phyloP scores from a whole-genome alignment of 306 rosid species.

The Prinsepia uniflora region DNA sequence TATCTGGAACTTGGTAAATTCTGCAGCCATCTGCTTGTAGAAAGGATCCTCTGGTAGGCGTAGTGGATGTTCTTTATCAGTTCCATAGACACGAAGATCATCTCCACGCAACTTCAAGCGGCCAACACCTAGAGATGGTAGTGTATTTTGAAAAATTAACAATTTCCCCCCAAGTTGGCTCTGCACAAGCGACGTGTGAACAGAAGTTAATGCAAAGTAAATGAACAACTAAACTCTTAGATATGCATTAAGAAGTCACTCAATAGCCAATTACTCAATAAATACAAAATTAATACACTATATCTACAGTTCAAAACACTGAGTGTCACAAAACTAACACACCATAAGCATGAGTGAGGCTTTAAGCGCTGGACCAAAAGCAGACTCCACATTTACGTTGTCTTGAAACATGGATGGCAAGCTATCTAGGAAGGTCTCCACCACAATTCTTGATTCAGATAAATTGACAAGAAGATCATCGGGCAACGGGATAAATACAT shows the following conservation, averaged over 20 bases:
- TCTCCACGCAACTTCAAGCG: constrained; percentile 96
- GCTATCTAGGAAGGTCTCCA: constrained; percentile 88
- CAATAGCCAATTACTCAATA: not conserved
- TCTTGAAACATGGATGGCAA: constrained; percentile 94
- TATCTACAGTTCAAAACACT: constrained; percentile 12
- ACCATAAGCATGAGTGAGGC: constrained; percentile 96
- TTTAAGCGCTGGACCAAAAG: constrained; percentile 96
- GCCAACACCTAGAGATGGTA: constrained; percentile 96
- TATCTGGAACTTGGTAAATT: constrained; percentile 89
- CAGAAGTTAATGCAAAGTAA: constrained; percentile 19
- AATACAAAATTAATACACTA: not conserved
- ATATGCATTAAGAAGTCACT: constrained; percentile 2
- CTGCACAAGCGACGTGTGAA: constrained; percentile 40
- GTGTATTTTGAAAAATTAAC: constrained; percentile 87
- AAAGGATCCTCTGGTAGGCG: constrained; percentile 96
- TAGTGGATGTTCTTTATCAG: constrained; percentile 81
- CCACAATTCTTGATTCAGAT: constrained; percentile 95
- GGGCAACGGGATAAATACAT: constrained; percentile 93
- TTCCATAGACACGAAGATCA: constrained; percentile 87
- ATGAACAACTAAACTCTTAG: constrained; percentile 14
- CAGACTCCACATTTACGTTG: constrained; percentile 87
- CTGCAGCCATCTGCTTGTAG: constrained; percentile 99
- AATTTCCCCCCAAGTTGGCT: constrained; percentile 93
- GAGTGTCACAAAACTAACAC: constrained; percentile 19
- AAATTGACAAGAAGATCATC: constrained; percentile 98